These are phyloP conservation scores for Dispira simplex DNA, from an alignment of 192 early-diverging fungal species.

Conservation along the genomic window DNA sequence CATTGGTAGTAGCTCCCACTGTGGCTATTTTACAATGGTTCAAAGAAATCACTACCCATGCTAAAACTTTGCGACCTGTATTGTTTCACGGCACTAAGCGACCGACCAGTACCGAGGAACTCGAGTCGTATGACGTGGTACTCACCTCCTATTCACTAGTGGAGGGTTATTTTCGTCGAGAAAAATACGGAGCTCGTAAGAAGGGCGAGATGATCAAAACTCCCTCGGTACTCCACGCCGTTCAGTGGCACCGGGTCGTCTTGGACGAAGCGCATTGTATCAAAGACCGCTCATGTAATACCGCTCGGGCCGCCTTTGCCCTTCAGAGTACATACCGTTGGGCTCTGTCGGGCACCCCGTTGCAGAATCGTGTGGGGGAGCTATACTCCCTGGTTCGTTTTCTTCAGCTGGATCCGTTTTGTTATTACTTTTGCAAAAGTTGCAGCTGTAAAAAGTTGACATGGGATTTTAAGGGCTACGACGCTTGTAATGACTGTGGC, in stretches of 20 bases:
- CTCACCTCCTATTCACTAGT: slow-evolving; percentile 64
- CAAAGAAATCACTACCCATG: slow-evolving; percentile 54
- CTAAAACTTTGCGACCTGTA: slow-evolving; percentile 41
- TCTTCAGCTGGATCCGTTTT: slow-evolving; percentile 65
- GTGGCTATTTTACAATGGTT: slow-evolving; percentile 85
- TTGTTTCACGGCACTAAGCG: slow-evolving; percentile 67
- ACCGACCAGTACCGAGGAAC: slow-evolving; percentile 27
- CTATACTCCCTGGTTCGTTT: slow-evolving; percentile 84
- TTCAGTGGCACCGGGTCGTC: slow-evolving; percentile 71
- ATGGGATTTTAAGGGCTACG: slow-evolving; percentile 42
- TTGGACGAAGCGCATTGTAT: slow-evolving; percentile 84
- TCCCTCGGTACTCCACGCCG: slow-evolving; percentile 45
- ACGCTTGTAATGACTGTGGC: slow-evolving; percentile 37
- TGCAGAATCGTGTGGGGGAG: slow-evolving; percentile 91
- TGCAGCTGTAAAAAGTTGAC: slow-evolving; percentile 52
- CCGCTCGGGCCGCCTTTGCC: slow-evolving; percentile 71
- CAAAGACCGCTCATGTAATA: slow-evolving; percentile 72
- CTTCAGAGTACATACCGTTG: slow-evolving; percentile 50
- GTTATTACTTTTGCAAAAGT: slow-evolving; percentile 71
- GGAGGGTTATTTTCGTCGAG: slow-evolving; percentile 53
- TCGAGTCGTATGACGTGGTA: slow-evolving; percentile 60
- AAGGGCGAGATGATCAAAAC: slow-evolving; percentile 45
- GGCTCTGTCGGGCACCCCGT: slow-evolving; percentile 80
- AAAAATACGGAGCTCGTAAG: slow-evolving; percentile 49
- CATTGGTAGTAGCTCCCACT: slow-evolving; percentile 72